Percentiles rank a stretch among this genome's conserved stretches.
phyloP scores from a whole-genome alignment of 805 yeast species.

The Blastobotrys chiropterorum region DNA sequence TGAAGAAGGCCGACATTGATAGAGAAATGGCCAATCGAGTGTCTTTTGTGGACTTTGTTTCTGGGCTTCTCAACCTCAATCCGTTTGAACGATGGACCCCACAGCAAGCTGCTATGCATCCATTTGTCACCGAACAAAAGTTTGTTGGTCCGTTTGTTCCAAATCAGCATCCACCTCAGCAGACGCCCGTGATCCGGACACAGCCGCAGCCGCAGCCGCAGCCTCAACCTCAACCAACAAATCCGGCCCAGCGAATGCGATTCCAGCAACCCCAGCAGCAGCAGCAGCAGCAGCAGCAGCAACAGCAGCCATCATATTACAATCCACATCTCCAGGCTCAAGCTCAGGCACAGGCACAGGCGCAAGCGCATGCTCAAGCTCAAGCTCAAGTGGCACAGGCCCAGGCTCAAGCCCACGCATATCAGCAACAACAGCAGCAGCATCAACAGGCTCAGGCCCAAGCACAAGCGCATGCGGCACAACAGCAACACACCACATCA shows the following conservation, averaged over 20 bases:
- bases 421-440: constrained; percentile 8
- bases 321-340: constrained; percentile 3
- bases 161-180: constrained; percentile 2
- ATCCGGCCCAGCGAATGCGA: constrained; percentile 2
- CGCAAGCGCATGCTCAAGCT: not conserved
- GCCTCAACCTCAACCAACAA: constrained; percentile 1
- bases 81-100: constrained; percentile 97
- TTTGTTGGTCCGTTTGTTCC: constrained; percentile 41
- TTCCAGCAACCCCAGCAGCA: constrained; percentile 3
- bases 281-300: constrained; percentile 3
- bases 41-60: constrained; percentile 68
- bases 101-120: constrained; percentile 88
- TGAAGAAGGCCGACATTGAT: constrained; percentile 43
- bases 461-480: constrained; percentile 15
- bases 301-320: constrained; percentile 6
- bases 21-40: constrained; percentile 68
- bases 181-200: not conserved
- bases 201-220: constrained; percentile 9
- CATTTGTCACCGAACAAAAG: constrained; percentile 66
- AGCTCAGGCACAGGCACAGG: constrained; percentile 5
- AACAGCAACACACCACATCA: constrained; percentile 5
- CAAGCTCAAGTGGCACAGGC: constrained; percentile 1
- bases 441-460: constrained; percentile 9
- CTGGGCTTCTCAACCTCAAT: constrained; percentile 72
- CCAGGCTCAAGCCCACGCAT: constrained; percentile 14